These are phyloP conservation scores for Gonapodya prolifera DNA, from an alignment of 192 early-diverging fungal species.

Conservation along the genomic window DNA sequence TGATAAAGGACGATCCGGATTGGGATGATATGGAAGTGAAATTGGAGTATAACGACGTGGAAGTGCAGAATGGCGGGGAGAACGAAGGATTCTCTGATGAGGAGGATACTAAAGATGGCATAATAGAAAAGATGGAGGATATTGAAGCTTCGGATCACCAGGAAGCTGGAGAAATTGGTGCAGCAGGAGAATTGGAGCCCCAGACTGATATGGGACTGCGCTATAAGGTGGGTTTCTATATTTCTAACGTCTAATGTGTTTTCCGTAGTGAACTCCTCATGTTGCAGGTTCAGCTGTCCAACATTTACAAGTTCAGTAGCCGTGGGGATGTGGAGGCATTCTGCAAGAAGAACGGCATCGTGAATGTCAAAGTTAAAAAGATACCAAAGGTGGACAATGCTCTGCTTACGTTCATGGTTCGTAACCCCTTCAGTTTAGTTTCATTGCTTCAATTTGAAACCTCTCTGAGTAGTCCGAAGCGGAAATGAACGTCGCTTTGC, in stretches of 20 bases:
- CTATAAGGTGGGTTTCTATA: background rate
- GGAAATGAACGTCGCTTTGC: slow-evolving; percentile 15
- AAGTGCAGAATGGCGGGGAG: background rate
- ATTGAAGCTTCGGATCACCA: background rate
- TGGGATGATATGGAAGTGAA: background rate
- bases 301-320: slow-evolving; percentile 6
- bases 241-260: no score
- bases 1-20: background rate
- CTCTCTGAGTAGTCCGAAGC: slow-evolving; percentile 15
- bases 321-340: slow-evolving; percentile 3
- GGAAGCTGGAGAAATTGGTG: background rate
- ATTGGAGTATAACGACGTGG: background rate
- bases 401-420: slow-evolving; percentile 16
- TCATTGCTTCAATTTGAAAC: background rate
- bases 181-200: no score
- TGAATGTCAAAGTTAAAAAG: slow-evolving; percentile 16
- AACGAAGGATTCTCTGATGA: background rate
- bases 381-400: slow-evolving; percentile 26
- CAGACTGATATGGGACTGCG: background rate
- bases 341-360: slow-evolving; percentile 8
- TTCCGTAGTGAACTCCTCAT: no score
- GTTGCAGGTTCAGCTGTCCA: background rate
- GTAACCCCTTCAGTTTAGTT: background rate
- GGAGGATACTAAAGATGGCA: background rate
- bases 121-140: background rate